phyloP scores from a whole-genome alignment of 306 rosid genomes.

The Citrullus colocynthis region DNA sequence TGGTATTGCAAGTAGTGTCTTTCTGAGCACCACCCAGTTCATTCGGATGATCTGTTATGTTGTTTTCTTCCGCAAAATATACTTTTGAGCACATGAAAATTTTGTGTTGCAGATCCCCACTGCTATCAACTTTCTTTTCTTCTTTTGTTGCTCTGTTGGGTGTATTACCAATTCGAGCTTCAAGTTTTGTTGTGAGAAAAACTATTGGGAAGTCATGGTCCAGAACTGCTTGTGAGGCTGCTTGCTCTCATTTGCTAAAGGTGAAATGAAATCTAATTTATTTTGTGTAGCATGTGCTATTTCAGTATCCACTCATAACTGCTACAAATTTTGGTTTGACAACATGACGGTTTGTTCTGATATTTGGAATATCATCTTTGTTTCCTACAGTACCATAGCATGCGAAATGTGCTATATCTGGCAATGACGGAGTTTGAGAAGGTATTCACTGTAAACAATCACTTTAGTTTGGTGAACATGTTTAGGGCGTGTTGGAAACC shows the following conservation, averaged over 20 bases:
- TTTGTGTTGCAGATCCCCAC: slow-evolving; percentile 42
- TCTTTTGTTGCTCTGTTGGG: slow-evolving; percentile 45
- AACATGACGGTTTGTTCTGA: not conserved
- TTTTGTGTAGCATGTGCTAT: not conserved
- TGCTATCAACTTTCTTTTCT: slow-evolving; percentile 37
- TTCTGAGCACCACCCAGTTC: not conserved
- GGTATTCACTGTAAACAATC: slow-evolving; percentile 23
- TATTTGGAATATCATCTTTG: not conserved
- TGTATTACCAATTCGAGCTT: slow-evolving; percentile 39
- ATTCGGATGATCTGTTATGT: not conserved
- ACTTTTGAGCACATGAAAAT: not conserved
- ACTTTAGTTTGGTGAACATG: not conserved
- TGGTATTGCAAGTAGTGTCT: not conserved
- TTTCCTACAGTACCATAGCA: slow-evolving; percentile 60
- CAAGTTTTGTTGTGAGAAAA: slow-evolving; percentile 38
- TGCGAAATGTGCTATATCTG: slow-evolving; percentile 70
- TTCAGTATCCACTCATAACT: not conserved
- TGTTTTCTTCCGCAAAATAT: not conserved
- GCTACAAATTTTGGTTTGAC: not conserved
- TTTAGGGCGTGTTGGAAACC: not conserved
- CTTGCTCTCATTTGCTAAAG: slow-evolving; percentile 79
- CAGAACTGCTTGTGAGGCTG: slow-evolving; percentile 51
- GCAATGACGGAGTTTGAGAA: slow-evolving; percentile 62
- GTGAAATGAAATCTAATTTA: slow-evolving; percentile 30
- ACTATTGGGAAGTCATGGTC: slow-evolving; percentile 74